Evolutionary conservation across 805 yeast species (phyloP), one percentile per base, ranked within the genome.

Genomic region (Torulaspora delbrueckii): DNA sequence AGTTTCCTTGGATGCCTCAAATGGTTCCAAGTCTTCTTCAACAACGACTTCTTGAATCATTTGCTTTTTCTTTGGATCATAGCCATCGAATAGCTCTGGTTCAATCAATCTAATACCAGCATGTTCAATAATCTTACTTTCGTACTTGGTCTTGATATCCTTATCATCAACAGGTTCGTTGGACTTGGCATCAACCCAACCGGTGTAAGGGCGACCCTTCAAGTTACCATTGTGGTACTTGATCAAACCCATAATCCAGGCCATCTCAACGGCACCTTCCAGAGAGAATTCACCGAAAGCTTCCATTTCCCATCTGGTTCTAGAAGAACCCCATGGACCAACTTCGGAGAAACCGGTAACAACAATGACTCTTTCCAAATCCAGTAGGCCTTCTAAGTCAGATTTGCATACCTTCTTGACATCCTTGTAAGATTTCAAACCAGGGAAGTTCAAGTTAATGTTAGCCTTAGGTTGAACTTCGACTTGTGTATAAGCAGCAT

Each of bases 231-330:
- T 86, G 74, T 86, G 93, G 74, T 93, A 93, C 72, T 87, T 88
- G 73, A 93, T 90, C 65, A 86, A 78, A 57, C 97, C 97, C 98
- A 93, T 93, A 59, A 93, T 90, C 97, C 98, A 93, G 40, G 99
- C 98, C 96, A 93, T 90, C 74, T 93, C 99, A 65, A 93, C 84
- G 64, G 96, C 85, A 63, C 99, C 99, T 72, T 93, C 99, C 59
- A 93, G 74, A 8, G 97, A 90, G 72, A 93, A 93, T 65, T 86
- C 88, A 62, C 99, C 99, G 50, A 68, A 57, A 37, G 97, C 87
- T 74, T 93, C 99, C 96, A 93, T 93, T 72, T 93, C 98, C 99
- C 99, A 93, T 77, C 99, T 82, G 46, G 99, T 93, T 78, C 98
- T 86, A 31, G 99, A 73, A 68, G 90, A 89, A 79, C 99, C 99